Base-by-base conservation (phyloP, 345 rosid genomes). In the Psidium guajava region DNA sequence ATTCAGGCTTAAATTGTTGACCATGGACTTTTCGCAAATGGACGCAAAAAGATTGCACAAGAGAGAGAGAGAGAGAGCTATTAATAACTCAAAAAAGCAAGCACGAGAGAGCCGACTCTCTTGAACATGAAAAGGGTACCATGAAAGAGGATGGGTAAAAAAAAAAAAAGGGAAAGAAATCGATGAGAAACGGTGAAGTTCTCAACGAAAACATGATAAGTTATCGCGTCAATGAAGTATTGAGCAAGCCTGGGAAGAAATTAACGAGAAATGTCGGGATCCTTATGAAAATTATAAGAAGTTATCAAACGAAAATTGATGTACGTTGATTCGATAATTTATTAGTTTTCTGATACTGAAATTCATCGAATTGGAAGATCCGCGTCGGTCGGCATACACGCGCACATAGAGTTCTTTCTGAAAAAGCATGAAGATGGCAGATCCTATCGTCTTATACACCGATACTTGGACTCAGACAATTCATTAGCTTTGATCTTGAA, bases 351-450 rank as follows among this genome's bases (percentile, higher is more conserved):
- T 14, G 32, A 58, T n/a, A 6, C 12, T 12, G 16, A 24, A 1
- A 56, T 56, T 56, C 11, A 24, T 56, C 27, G 5, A 24, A 56
- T 56, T 11, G 2, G 25, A 12, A 58, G 6, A 58, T 28, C 5
- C 5, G 32, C 0, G 2, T 7, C 8, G 0, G 5, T 14, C 6
- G 40, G 73, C 27, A n/a, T n/a, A 6, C 3, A 3, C n/a, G 24
- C 28, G 2, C 40, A 2, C 0, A 16, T 11, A 58, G 32, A 58
- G 18, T 28, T 28, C 3, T 64, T 64, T 2, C 1, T 28, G 75
- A n/a, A 28, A 7, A 32, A 32, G 24, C 40, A 8, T 8, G 44
- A 16, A 32, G 12, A 64, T 16, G 24, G 24, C 24, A 32, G 32
- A 64, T 64, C 75, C 24, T 64, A 64, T 16, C 1, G 15, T 27